Base-by-base conservation (phyloP, 257 asterid genomes). In the Nicotiana knightiana region DNA sequence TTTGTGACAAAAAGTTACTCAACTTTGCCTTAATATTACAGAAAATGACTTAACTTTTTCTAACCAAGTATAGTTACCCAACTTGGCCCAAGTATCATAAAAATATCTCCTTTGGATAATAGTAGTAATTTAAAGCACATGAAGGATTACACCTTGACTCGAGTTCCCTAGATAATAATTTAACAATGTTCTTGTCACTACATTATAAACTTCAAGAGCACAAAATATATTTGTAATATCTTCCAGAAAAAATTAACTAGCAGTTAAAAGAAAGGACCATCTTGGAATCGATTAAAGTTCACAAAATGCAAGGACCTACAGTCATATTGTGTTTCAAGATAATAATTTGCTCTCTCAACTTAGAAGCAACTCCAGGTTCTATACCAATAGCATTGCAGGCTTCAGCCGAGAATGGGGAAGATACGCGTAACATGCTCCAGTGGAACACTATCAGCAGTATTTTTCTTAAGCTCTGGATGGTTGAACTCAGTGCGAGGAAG, bases 381-480 rank as follows among this genome's bases (percentile, higher is more conserved):
- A 35, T 35, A 67, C 30, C 4, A 53, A 67, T 9, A 9, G 8
- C 54, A 12, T 71, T 75, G 61, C n/a, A 1, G 80, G 63, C 46
- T 75, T 88, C 85, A 94, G 81, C 94, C 91, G 55, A 93, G 92
- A 84, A 93, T 92, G 26, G 97, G 97, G 85, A 95, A 91, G 86
- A 95, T 95, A 55, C 93, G 89, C 43, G 97, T 82, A 1, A 95
- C 87, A 62, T 88, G 92, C 87, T 95, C 98, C 84, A 95, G 81
- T 0, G 93, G 93, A 46, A 95, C 87, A 67, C 86, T 86, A 59
- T 93, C 97, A 21, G 91, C 87, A 39, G 88, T 37, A 76, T 77
- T 93, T 83, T 92, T 95, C 97, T 91, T 93, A 3, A 91, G 93
- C 89, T 87, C 93, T 2, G 97, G 97, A 82, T 89, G 90, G 90